Evolutionary conservation across 2,329 filamentous ascomycete genomes (phyloP).

Genomic region (Dendryphion nanum): DNA sequence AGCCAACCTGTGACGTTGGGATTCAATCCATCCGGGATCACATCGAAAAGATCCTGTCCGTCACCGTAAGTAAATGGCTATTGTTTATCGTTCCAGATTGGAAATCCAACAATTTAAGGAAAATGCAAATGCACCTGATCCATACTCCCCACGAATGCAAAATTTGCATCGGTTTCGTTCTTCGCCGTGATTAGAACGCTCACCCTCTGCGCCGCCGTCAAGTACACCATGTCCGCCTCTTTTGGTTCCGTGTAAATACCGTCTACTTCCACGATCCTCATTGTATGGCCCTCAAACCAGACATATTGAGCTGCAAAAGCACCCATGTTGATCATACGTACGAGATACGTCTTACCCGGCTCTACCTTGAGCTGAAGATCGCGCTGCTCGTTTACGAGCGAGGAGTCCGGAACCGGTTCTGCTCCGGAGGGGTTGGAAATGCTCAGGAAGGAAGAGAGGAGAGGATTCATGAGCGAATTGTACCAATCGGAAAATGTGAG

Average conservation of each 20-base stretch:
- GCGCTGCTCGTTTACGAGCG: conserved; percentile 63
- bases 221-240: conserved; percentile 59
- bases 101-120: no score
- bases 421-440: conserved; percentile 53
- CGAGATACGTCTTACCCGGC: conserved; percentile 59
- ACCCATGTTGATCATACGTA: conserved; percentile 69
- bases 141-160: conserved; percentile 59
- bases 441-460: conserved; percentile 39
- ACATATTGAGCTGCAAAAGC: conserved; percentile 72
- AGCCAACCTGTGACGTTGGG: conserved; percentile 60
- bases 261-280: conserved; percentile 68
- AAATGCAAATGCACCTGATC: conserved; percentile 37
- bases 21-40: conserved; percentile 65
- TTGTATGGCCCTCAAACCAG: conserved; percentile 65
- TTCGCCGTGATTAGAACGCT: conserved; percentile 64
- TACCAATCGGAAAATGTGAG: conserved; percentile 74
- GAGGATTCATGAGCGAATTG: conserved; percentile 55
- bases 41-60: conserved; percentile 58
- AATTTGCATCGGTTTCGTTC: conserved; percentile 53
- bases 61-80: conserved; percentile 6
- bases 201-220: conserved; percentile 70
- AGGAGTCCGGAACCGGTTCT: conserved; percentile 64
- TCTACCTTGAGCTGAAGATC: conserved; percentile 45
- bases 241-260: conserved; percentile 64
- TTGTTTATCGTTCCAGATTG: no score